Conservation (phyloP, 192 early-diverging fungal genomes). For the Entophlyctis luteolus region DNA sequence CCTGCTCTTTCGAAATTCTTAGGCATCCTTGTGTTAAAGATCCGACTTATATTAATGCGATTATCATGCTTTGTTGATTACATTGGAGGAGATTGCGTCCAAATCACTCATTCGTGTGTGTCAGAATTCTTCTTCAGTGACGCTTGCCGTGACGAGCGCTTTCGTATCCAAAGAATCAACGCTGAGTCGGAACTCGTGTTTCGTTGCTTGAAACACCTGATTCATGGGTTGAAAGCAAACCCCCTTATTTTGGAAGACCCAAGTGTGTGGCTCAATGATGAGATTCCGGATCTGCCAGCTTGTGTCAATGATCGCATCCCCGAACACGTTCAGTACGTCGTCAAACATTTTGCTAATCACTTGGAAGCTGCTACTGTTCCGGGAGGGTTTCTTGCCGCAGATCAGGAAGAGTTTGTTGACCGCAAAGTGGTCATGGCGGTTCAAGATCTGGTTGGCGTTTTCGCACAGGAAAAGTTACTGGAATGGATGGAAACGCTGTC, state of each 20-base stretch:
- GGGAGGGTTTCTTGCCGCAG: not conserved
- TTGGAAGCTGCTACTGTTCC: not conserved
- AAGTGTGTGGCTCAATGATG: slow-evolving; percentile 15
- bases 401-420: not conserved
- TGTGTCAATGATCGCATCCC: not conserved
- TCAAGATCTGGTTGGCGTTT: slow-evolving; percentile 7
- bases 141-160: not conserved
- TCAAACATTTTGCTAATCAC: slow-evolving; percentile 8
- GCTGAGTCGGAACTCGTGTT: slow-evolving; percentile 2
- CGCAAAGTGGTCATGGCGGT: not conserved
- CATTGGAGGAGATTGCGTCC: not conserved
- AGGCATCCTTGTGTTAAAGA: not conserved
- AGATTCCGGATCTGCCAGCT: slow-evolving; percentile 16
- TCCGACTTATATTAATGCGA: not conserved
- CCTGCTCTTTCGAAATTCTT: slow-evolving; percentile 1
- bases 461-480: slow-evolving; percentile 18
- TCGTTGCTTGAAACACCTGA: not conserved
- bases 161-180: not conserved
- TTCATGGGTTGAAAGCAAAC: not conserved
- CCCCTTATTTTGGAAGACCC: slow-evolving; percentile 25
- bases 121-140: not conserved
- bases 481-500: slow-evolving; percentile 23
- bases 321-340: slow-evolving; percentile 4
- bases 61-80: not conserved
- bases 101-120: slow-evolving; percentile 2